Base-by-base conservation (phyloP, 768 basidiomycete species). In the Lepiota venenata region DNA sequence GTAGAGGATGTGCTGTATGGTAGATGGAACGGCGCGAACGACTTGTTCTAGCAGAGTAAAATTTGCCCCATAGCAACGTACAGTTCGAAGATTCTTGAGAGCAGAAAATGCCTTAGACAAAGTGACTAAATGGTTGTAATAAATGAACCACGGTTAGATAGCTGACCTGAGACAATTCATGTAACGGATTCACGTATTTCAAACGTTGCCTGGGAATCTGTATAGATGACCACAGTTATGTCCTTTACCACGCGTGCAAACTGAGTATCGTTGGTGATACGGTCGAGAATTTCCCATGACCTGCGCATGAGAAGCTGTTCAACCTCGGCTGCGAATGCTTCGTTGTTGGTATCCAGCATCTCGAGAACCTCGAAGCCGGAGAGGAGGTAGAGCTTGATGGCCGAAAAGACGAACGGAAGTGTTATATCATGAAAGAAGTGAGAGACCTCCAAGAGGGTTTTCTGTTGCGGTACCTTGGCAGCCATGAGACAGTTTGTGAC, bases 201-300 rank as follows among this genome's bases (percentile, higher is more conserved):
- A 55, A 73, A 74, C 18, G 70, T 61, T 8, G 67, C 65, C 16
- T 68, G 66, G 9, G 66, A 65, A 52, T 71, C 69, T 11, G 67
- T 64, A 55, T 64, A 73, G 8, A 69, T 69, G 43, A 73, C 60
- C 2, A 76, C 61, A 6, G 68, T 71, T n/a, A 76, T 38, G 44
- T 67, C 67, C 58, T 68, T 71, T 22, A 75, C 65, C 1, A 62
- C 61, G 39, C 47, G 63, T 38, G 72, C 73, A 51, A 76, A 74
- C 12, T 51, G 50, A 9, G 66, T 64, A 27, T 71, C 68, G 32
- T 63, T 61, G 47, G 63, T 61, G 43, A 75, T 75, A 47, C 66
- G 67, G 40, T 70, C 64, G 40, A 75, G 68, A 27, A 74, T 62
- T 51, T 72, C 73, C 71, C 71, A 76, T 7, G 73, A 74, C 18